These are phyloP conservation scores for Sphaerostilbella broomeana DNA, from an alignment of 2,329 filamentous ascomycete genomes.

Conservation along the genomic window DNA sequence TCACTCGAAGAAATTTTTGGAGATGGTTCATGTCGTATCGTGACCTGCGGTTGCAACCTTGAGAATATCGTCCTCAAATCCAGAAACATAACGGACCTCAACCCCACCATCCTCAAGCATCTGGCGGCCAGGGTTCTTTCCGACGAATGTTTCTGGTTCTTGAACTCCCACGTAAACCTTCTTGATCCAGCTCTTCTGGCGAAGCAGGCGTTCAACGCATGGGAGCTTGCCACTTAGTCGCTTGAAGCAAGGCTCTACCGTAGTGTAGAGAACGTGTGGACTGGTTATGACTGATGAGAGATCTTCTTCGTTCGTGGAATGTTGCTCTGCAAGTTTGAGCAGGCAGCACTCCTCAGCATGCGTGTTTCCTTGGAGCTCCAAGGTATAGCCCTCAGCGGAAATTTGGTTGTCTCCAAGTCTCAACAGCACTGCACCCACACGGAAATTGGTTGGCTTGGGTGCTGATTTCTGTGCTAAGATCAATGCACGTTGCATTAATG, in stretches of 20 bases:
- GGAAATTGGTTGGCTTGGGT: constrained; percentile 84
- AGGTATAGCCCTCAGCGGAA: constrained; percentile 78
- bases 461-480: constrained; percentile 71
- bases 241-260: constrained; percentile 78
- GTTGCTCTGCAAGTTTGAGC: constrained; percentile 55
- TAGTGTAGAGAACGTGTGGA: constrained; percentile 67
- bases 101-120: constrained; percentile 68
- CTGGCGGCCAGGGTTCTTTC: constrained; percentile 66
- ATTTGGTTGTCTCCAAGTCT: constrained; percentile 50
- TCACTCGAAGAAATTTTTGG: too few species aligned
- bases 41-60: constrained; percentile 80
- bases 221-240: constrained; percentile 67
- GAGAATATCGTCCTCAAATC: constrained; percentile 75
- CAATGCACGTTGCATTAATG: constrained; percentile 64
- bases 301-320: constrained; percentile 45
- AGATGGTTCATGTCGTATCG: constrained; percentile 6
- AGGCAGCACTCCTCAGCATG: constrained; percentile 94
- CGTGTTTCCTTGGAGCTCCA: constrained; percentile 87
- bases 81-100: constrained; percentile 62
- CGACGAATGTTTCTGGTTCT: constrained; percentile 87
- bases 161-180: constrained; percentile 82
- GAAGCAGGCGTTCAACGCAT: constrained; percentile 74
- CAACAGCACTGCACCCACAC: constrained; percentile 86
- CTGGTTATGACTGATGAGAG: constrained; percentile 37
- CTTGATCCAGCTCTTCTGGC: constrained; percentile 54